Evolutionary conservation across 2,329 filamentous ascomycete species (phyloP).

Genomic region (Xylariales sp.): DNA sequence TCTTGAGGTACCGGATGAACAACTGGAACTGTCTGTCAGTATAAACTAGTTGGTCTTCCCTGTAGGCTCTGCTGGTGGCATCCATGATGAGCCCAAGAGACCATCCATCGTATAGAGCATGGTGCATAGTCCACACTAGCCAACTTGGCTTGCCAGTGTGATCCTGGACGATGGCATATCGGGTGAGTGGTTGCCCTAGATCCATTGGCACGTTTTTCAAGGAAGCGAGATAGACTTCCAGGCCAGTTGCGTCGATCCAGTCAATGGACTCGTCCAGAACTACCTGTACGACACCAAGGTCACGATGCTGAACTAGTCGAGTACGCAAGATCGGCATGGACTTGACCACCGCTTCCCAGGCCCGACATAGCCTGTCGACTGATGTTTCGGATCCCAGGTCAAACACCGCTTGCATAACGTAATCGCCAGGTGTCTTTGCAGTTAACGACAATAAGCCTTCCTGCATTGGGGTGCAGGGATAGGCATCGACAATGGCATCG

Average conservation of each 20-base stretch:
- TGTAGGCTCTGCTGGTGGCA: neutral
- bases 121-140: neutral
- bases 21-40: too few relatives aligned
- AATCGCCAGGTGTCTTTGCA: neutral
- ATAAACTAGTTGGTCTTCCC: too few relatives aligned
- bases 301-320: neutral
- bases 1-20: too few relatives aligned
- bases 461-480: conserved; percentile 1
- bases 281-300: neutral
- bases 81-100: neutral
- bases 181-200: neutral
- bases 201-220: too few relatives aligned
- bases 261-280: neutral
- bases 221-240: neutral
- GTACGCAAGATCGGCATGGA: neutral
- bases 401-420: neutral
- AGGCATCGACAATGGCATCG: neutral
- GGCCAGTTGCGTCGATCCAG: neutral
- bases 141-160: neutral
- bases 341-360: neutral
- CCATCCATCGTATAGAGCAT: neutral
- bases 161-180: neutral
- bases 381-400: neutral
- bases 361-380: neutral
- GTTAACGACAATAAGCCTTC: neutral